A percentile compares a stretch with the other conserved stretches of the same genome.
phyloP scores from a whole-genome alignment of 192 early-diverging fungal species.

The Helicostylum pulchrum region DNA sequence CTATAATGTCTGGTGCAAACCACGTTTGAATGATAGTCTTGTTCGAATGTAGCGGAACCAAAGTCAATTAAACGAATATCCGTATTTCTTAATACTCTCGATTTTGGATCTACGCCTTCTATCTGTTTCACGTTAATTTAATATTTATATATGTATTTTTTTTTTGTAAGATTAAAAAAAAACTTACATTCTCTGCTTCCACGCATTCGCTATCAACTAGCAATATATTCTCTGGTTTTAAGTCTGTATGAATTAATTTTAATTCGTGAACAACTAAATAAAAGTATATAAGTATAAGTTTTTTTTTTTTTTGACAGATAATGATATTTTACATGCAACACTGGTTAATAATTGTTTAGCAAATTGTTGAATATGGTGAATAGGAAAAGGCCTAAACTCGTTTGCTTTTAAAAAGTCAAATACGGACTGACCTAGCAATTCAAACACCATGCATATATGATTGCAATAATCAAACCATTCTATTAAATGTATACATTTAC shows the following conservation, averaged over 20 bases:
- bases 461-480: conserved; percentile 87
- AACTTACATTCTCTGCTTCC: conserved; percentile 4
- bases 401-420: conserved; percentile 98
- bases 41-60: conserved; percentile 92
- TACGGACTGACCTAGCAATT: conserved; percentile 79
- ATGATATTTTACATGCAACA: conserved; percentile 64
- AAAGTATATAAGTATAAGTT: too few species aligned
- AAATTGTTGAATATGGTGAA: conserved; percentile 84
- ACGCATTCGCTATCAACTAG: conserved; percentile 53
- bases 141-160: not conserved
- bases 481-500: conserved; percentile 88
- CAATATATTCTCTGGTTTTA: conserved; percentile 96
- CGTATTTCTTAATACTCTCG: conserved; percentile 59
- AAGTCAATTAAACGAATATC: conserved; percentile 94
- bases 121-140: not conserved
- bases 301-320: conserved; percentile 3
- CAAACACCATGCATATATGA: conserved; percentile 99
- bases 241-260: conserved; percentile 90
- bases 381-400: conserved; percentile 84
- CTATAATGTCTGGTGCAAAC: conserved; percentile 96
- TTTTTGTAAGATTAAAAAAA: conserved; percentile 1
- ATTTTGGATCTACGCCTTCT: not conserved
- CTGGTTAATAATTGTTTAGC: conserved; percentile 82
- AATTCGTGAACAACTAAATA: conserved; percentile 75
- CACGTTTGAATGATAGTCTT: conserved; percentile 90